Conservation (phyloP, 352 stramenopile species). For the Phytophthora kernoviae region DNA sequence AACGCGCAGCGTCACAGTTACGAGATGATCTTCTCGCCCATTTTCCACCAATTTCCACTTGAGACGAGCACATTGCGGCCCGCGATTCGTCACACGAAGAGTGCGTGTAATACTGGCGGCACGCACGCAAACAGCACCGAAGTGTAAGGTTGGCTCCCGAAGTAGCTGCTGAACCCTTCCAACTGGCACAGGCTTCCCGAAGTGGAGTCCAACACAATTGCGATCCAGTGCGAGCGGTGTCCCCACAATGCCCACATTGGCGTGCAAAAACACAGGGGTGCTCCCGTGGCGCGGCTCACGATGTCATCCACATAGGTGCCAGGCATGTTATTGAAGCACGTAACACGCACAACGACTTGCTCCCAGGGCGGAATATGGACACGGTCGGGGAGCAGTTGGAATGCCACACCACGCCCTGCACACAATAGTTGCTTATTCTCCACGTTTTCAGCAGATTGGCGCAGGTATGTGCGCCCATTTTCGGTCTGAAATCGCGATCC, state of each 20-base stretch:
- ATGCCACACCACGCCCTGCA: slow-evolving; percentile 57
- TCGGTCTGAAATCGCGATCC: slow-evolving; percentile 62
- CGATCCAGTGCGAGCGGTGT: slow-evolving; percentile 59
- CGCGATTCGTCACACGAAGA: slow-evolving; percentile 72
- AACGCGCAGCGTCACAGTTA: slow-evolving; percentile 60
- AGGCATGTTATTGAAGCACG: slow-evolving; percentile 83
- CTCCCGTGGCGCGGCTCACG: slow-evolving; percentile 49
- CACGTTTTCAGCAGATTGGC: slow-evolving; percentile 37
- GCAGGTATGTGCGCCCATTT: slow-evolving; percentile 48
- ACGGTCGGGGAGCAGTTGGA: slow-evolving; percentile 37
- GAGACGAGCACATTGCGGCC: slow-evolving; percentile 56
- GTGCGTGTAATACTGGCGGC: slow-evolving; percentile 45
- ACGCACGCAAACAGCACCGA: slow-evolving; percentile 54
- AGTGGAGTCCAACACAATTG: slow-evolving; percentile 69
- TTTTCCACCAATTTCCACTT: slow-evolving; percentile 64
- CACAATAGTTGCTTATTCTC: slow-evolving; percentile 58
- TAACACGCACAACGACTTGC: slow-evolving; percentile 51
- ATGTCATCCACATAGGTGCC: slow-evolving; percentile 71
- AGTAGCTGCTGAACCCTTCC: neutral
- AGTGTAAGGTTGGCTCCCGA: slow-evolving; percentile 45
- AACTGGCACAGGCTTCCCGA: slow-evolving; percentile 27
- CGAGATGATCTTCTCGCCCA: slow-evolving; percentile 55
- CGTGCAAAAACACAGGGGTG: slow-evolving; percentile 67
- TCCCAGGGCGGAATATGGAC: slow-evolving; percentile 65
- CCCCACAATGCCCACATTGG: slow-evolving; percentile 57